A percentile compares a stretch with the other conserved stretches of the same genome.
phyloP scores from a whole-genome alignment of 768 basidiomycete species.

The Trametes sanguinea region DNA sequence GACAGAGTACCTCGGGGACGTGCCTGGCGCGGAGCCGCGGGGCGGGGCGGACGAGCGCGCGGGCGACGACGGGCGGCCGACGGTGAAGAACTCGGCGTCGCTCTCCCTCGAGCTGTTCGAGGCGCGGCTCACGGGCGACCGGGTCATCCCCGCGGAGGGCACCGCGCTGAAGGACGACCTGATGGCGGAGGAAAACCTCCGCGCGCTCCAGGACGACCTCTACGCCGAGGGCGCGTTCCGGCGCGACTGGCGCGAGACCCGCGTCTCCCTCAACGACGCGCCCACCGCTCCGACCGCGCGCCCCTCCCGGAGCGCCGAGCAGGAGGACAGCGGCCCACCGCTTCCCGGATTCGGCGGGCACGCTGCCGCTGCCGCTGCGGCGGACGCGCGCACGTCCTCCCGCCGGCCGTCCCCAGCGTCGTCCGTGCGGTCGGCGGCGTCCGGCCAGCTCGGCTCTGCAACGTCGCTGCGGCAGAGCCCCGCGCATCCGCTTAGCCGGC shows the following conservation, averaged over 20 bases:
- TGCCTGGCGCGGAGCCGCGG: slow-evolving; percentile 35
- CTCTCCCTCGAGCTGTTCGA: slow-evolving; percentile 73
- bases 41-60: slow-evolving; percentile 42
- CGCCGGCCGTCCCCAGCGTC: slow-evolving; percentile 50
- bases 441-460: slow-evolving; percentile 23
- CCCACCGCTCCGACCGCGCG: slow-evolving; percentile 5
- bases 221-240: slow-evolving; percentile 64
- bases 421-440: slow-evolving; percentile 44
- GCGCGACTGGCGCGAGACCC: slow-evolving; percentile 78
- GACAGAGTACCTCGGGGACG: slow-evolving; percentile 76
- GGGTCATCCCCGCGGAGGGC: slow-evolving; percentile 39
- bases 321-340: slow-evolving; percentile 33
- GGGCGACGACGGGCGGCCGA: slow-evolving; percentile 42
- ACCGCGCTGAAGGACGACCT: slow-evolving; percentile 34
- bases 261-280: slow-evolving; percentile 46
- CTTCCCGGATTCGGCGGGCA: slow-evolving; percentile 31
- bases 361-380: slow-evolving; percentile 16
- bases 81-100: slow-evolving; percentile 66
- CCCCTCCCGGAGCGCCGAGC: slow-evolving; percentile 23
- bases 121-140: slow-evolving; percentile 65
- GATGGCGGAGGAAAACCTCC: slow-evolving; percentile 31
- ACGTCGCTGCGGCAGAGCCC: slow-evolving; percentile 51
- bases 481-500: slow-evolving; percentile 37
- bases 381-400: slow-evolving; percentile 35
- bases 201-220: slow-evolving; percentile 67